Evolutionary conservation across 805 yeast genomes (phyloP).

Genomic region (Sugiyamaella valdiviana): DNA sequence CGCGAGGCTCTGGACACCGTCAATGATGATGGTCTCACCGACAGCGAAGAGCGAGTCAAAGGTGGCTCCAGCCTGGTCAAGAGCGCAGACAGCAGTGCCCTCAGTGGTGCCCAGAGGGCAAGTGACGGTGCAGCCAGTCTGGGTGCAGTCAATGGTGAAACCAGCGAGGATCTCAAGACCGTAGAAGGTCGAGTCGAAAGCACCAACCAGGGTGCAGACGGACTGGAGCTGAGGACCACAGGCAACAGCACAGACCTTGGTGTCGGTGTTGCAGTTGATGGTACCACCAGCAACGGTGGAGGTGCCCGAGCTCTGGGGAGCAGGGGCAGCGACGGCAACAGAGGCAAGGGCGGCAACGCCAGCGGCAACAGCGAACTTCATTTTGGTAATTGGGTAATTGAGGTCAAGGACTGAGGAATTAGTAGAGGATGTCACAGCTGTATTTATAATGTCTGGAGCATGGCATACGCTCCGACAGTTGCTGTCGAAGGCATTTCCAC

Average conservation of each 20-base stretch:
- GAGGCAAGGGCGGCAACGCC: slow-evolving; percentile 11
- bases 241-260: slow-evolving; percentile 12
- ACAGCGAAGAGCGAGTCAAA: slow-evolving; percentile 10
- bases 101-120: slow-evolving; percentile 4
- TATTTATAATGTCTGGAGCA: too few relatives aligned
- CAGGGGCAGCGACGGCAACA: slow-evolving; percentile 10
- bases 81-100: slow-evolving; percentile 6
- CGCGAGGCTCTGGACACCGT: slow-evolving; percentile 2
- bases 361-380: slow-evolving; percentile 16
- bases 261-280: slow-evolving; percentile 13
- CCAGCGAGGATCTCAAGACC: slow-evolving; percentile 16
- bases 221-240: slow-evolving; percentile 11
- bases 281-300: slow-evolving; percentile 6
- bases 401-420: background rate
- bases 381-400: slow-evolving; percentile 1
- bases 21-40: slow-evolving; percentile 9
- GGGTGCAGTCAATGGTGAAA: slow-evolving; percentile 11
- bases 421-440: background rate
- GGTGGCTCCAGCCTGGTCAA: slow-evolving; percentile 8
- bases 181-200: slow-evolving; percentile 15
- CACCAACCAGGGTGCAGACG: slow-evolving; percentile 12
- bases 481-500: background rate
- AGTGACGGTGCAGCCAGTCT: slow-evolving; percentile 13
- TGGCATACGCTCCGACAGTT: too few relatives aligned
- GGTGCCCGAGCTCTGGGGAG: slow-evolving; percentile 3